Base-by-base conservation (phyloP, 2,329 filamentous ascomycete species). In the Aspergillus novofumigatus region DNA sequence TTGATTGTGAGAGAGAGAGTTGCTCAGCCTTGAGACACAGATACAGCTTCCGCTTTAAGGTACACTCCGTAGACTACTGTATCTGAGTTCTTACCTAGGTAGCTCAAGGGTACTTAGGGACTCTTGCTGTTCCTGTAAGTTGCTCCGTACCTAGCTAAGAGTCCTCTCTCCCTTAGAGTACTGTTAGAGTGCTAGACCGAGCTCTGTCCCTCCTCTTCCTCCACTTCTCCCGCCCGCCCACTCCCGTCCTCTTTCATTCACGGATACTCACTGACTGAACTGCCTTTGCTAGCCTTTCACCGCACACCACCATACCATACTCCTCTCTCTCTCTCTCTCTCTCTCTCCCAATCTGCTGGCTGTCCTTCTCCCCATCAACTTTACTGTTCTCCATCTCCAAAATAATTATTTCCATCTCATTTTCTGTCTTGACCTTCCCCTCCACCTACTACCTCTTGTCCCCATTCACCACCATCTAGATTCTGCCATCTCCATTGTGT, bases 191-290 rank as follows among this genome's bases (percentile, higher is more conserved):
- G 11, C 29, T 32, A 32, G 29, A 32, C 29, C 11, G 32, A 17
- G 32, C 32, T 57, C 51, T 56, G 50, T 38, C 32, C 14, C 32
- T 11, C 3, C 54, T 59, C 59, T 62, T 62, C 62, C 61, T 62
- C 65, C 61, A 57, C 67, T 65, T 66, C 64, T 59, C 54, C 65
- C 65, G 68, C 54, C 65, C 65, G 68, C 60, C 63, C 60, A 67
- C 65, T 3, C 32, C 11, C 4, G 45, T 52, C 32, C 32, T 38
- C 32, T 38, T 38, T 38, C 32, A 53, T 56, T 58, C 56, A 58
- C 56, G 50, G 50, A 38, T 17, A 35, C 32, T 35, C 11, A 17
- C n/a, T 44, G 3, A 44, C 10, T 44, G 17, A 26, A 41, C 14
- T 44, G 17, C 41, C 41, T 44, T 44, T 10, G n/a, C 8, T 23